Conservation (phyloP, 257 asterid species). For the Dorcoceras hygrometricum region DNA sequence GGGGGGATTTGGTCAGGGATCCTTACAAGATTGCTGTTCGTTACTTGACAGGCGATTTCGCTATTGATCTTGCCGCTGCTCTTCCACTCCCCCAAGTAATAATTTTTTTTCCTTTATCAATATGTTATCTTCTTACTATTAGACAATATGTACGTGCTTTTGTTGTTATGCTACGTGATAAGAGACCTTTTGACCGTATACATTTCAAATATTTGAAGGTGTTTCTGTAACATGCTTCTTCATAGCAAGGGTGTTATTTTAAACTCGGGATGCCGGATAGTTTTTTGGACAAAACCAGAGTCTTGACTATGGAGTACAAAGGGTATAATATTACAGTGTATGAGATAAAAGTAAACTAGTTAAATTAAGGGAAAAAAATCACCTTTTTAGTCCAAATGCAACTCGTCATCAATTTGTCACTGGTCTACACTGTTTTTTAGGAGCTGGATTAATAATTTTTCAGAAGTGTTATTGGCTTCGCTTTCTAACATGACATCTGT, state of each 20-base stretch:
- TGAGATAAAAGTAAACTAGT: too few relatives aligned
- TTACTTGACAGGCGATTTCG: conserved; percentile 59
- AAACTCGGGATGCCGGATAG: not conserved
- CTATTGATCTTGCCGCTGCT: conserved; percentile 76
- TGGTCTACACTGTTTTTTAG: not conserved
- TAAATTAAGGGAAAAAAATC: too few relatives aligned
- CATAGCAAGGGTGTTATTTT: too few relatives aligned
- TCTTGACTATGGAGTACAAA: not conserved
- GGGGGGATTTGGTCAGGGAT: conserved; percentile 79
- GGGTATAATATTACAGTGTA: not conserved
- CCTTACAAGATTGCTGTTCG: conserved; percentile 47
- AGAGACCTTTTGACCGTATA: not conserved
- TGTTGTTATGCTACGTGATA: not conserved
- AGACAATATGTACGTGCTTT: not conserved
- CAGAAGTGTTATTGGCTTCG: not conserved
- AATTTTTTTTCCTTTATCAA: not conserved
- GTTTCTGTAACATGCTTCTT: not conserved
- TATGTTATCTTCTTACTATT: not conserved
- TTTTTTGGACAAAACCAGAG: not conserved
- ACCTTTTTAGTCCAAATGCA: too few relatives aligned
- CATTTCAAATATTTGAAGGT: not conserved
- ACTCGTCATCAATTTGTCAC: not conserved
- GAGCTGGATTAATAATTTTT: not conserved
- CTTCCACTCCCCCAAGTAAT: conserved; percentile 90
- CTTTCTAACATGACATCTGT: not conserved